Percentiles rank a stretch among this genome's conserved stretches.
phyloP scores from a whole-genome alignment of 2,329 filamentous ascomycete species.

The Colletotrichum navitas region DNA sequence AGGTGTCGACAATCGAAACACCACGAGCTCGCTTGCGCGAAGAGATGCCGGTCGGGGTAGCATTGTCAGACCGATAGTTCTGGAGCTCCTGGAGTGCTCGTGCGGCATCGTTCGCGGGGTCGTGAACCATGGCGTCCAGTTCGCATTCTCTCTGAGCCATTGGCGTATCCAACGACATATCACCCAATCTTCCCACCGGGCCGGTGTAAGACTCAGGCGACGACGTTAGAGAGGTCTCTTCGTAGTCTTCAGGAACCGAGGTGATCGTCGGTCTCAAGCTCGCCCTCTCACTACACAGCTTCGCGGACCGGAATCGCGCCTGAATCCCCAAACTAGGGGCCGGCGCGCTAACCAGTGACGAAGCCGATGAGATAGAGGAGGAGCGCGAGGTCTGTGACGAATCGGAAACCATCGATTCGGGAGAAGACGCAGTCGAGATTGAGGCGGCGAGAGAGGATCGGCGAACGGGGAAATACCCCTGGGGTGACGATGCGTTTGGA shows the following conservation, averaged over 20 bases:
- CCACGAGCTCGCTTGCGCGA: conserved; percentile 70
- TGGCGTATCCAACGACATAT: conserved; percentile 63
- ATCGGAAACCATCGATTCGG: conserved; percentile 77
- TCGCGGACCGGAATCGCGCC: conserved; percentile 74
- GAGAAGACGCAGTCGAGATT: conserved; percentile 72
- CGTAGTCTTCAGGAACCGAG: conserved; percentile 69
- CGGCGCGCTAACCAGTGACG: conserved; percentile 71
- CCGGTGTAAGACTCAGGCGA: conserved; percentile 70
- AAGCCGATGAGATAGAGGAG: conserved; percentile 74
- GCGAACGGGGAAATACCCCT: conserved; percentile 62
- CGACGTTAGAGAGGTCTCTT: conserved; percentile 63
- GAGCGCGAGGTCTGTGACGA: conserved; percentile 72
- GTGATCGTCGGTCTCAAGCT: conserved; percentile 65
- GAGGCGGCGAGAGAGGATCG: conserved; percentile 74
- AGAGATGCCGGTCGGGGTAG: conserved; percentile 54
- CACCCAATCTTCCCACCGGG: conserved; percentile 64
- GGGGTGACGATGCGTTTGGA: conserved; percentile 64
- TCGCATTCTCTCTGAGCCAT: conserved; percentile 61
- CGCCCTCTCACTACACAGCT: conserved; percentile 68
- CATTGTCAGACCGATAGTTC: conserved; percentile 59
- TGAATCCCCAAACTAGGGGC: conserved; percentile 68
- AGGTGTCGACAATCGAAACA: conserved; percentile 65
- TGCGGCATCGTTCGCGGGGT: conserved; percentile 66
- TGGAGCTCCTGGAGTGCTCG: conserved; percentile 72
- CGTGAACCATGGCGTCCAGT: conserved; percentile 57